Percentiles rank a stretch among this genome's conserved stretches.
phyloP scores from a whole-genome alignment of 345 rosid genomes.

The Euphorbia lathyris region DNA sequence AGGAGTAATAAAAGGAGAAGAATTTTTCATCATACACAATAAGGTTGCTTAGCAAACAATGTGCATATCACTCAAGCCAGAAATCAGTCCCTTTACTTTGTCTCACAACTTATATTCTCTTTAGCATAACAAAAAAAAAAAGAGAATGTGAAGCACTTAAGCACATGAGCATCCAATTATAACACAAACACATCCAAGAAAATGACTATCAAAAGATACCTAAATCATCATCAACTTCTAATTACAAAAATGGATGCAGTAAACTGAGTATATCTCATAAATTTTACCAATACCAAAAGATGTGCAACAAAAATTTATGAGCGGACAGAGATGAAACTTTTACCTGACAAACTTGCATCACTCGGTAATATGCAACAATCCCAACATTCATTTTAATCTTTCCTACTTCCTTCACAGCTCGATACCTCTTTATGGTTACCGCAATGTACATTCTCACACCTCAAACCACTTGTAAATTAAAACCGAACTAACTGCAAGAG shows the following conservation, averaged over 20 bases:
- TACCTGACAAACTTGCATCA: constrained; percentile 94
- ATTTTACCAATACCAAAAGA: background rate
- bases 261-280: background rate
- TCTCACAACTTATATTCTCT: background rate
- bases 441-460: constrained; percentile 77
- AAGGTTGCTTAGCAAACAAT: background rate
- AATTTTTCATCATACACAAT: background rate
- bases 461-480: constrained; percentile 32
- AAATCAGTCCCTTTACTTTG: background rate
- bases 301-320: background rate
- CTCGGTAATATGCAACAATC: constrained; percentile 61
- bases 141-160: background rate
- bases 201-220: background rate
- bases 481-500: constrained; percentile 20
- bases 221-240: background rate
- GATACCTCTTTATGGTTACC: constrained; percentile 63
- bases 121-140: background rate
- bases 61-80: background rate
- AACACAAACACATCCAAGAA: background rate
- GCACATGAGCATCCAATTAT: background rate
- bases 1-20: background rate
- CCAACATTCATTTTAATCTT: constrained; percentile 78
- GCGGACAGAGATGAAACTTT: background rate
- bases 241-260: background rate
- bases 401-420: constrained; percentile 68